Percentiles rank a stretch among this genome's conserved stretches.
These are phyloP conservation scores for Tetrahymena elliotti DNA, from an alignment of 73 alveolate genomes.

Conservation along the genomic window DNA sequence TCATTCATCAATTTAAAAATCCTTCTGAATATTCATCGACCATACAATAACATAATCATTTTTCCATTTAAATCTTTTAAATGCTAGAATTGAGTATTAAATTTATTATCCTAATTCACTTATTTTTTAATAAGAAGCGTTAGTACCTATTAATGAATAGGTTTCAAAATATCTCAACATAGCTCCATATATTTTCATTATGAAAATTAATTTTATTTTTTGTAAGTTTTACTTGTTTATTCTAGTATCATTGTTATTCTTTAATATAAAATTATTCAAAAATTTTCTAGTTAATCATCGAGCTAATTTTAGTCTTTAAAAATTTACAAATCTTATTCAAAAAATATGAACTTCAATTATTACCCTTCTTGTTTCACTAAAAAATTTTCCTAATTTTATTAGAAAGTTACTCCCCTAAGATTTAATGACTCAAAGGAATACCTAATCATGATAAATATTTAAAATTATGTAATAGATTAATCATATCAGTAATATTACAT, in stretches of 20 bases:
- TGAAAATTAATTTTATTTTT: no score
- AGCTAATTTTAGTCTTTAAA: background rate
- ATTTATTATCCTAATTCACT: background rate
- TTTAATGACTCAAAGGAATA: no score
- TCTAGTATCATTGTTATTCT: background rate
- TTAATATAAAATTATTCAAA: background rate
- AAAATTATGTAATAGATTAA: background rate
- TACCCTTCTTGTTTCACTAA: no score
- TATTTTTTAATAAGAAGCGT: no score
- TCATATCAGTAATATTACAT: background rate
- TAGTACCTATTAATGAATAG: no score
- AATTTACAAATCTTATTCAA: no score
- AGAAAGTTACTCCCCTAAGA: background rate
- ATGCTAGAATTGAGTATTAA: background rate
- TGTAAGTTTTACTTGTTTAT: background rate
- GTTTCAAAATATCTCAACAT: no score
- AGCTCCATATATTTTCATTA: no score
- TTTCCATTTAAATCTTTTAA: background rate
- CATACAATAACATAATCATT: background rate
- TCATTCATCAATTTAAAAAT: background rate
- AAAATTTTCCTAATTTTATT: no score
- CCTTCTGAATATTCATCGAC: background rate
- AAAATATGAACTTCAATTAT: no score
- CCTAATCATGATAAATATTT: background rate
- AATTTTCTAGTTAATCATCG: background rate